These are phyloP conservation scores for Aspergillus conjunctus DNA, from an alignment of 495 filamentous ascomycete genomes.

Conservation along the genomic window DNA sequence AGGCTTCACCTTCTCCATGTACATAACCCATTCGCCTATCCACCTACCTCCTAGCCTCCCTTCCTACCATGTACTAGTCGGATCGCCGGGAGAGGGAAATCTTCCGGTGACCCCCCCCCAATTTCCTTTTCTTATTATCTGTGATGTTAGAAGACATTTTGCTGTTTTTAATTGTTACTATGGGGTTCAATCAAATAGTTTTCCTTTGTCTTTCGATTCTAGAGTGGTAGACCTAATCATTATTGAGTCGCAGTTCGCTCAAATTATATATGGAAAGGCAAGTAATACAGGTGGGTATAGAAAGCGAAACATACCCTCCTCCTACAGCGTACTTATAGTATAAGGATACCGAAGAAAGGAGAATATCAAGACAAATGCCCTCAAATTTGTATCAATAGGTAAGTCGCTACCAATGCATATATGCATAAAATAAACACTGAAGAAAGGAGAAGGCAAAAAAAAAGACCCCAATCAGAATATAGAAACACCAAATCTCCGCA, in stretches of 20 bases:
- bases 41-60: conserved; percentile 18
- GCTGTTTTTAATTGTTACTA: conserved; percentile 23
- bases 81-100: conserved; percentile 27
- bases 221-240: not conserved
- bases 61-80: conserved; percentile 44
- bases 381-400: conserved; percentile 28
- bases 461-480: conserved; percentile 13
- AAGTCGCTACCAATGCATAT: conserved; percentile 38
- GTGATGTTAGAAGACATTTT: conserved; percentile 26
- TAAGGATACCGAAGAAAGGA: not conserved
- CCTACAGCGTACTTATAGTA: not conserved
- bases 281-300: no score
- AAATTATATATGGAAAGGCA: not conserved
- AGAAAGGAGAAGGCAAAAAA: conserved; percentile 8
- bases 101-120: conserved; percentile 35
- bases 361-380: conserved; percentile 16
- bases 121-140: conserved; percentile 30
- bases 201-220: conserved; percentile 21
- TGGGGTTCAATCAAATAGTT: conserved; percentile 25
- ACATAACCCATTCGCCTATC: conserved; percentile 36
- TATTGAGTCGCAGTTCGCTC: not conserved
- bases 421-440: conserved; percentile 24
- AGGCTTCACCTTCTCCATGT: conserved; percentile 35
- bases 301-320: not conserved
- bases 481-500: conserved; percentile 31